Base-by-base conservation (phyloP, 345 rosid species). In the Hibiscus syriacus region DNA sequence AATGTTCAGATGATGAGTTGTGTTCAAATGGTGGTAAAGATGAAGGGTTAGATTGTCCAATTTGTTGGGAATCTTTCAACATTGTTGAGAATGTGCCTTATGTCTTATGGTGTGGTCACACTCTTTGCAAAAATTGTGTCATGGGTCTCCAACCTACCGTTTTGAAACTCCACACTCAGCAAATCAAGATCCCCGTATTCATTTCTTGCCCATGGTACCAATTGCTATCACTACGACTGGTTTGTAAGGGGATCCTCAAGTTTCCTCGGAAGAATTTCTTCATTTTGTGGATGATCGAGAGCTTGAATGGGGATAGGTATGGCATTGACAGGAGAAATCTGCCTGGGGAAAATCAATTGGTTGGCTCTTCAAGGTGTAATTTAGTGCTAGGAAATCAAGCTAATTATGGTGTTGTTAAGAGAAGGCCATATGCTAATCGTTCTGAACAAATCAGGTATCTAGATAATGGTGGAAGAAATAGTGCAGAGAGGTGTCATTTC, bases 251-350 rank as follows among this genome's bases (percentile, higher is more conserved):
- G 3, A 74, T 53, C 66, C 77, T 85, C 0, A 80, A 74, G 81
- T 83, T 87, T 70, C 92, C 90, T 36, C 48, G 81, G 20, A 85
- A 87, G 72, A 87, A 87, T 32, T 87, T 76, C 71, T 83, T 83
- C 74, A 76, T 87, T 16, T 82, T 87, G 0, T 85, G 88, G 90
- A 87, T 87, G 93, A 80, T 87, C 48, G 93, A 87, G 79, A 79
- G 83, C 80, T 64, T 82, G 68, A 82, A 83, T 64, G 86, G 85
- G 23, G 84, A 83, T 63, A 77, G 83, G 68, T 7, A 59, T 59
- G 46, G 64, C 3, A 2, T 19, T 19, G 26, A 4, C 3, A 17
- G 64, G 64, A 59, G 64, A 59, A 34, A 68, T 3, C 55, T 55
- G 43, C 66, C 52, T 25, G 81, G 68, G 66, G 79, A 76, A 62